Base-by-base conservation (phyloP, 2,329 filamentous ascomycete species). In the Harringtonia lauricola region DNA sequence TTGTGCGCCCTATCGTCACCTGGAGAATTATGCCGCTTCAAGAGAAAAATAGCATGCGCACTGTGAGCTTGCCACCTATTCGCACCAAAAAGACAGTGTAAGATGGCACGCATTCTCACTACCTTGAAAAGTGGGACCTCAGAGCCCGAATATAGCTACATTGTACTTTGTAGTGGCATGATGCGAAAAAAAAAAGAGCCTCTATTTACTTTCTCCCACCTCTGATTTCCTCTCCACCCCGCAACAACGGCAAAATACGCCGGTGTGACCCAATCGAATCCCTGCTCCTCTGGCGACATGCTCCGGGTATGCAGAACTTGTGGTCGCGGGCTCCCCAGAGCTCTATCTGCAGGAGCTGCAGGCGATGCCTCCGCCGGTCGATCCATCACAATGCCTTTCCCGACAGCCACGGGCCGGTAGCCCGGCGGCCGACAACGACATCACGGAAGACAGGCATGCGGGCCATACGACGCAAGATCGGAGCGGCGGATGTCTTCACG, bases 301-400 rank as follows among this genome's bases (percentile, higher is more conserved):
- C 57, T 50, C 55, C 56, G 52, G 64, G 58, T 56, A 88, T 87
- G 83, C 76, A 76, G 63, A 70, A 71, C 51, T 59, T 86, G 52
- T 82, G 80, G 79, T 79, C 76, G 61, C 74, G 79, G 64, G 74
- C 76, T 64, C 70, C 72, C 55, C 74, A 74, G 69, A 71, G 70
- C 63, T 74, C 72, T 61, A 69, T 72, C 53, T 84, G 79, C 54
- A 83, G 78, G 64, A 71, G 71, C 61, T 84, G 79, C 64, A 68
- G 72, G 52, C 67, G 74, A 55, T 83, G 79, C 62, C 61, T 74
- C 43, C 68, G 34, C 8, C 41, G 38, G n/a, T 30, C 41, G 26
- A 18, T 43, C 10, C 41, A 43, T n/a, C 36, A n/a, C 38, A 36
- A 31, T 36, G 40, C 22, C 22, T 17, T 35, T 4, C n/a, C 14